Base-by-base conservation (phyloP, 2,329 filamentous ascomycete genomes). In the Lasiodiplodia sp. region DNA sequence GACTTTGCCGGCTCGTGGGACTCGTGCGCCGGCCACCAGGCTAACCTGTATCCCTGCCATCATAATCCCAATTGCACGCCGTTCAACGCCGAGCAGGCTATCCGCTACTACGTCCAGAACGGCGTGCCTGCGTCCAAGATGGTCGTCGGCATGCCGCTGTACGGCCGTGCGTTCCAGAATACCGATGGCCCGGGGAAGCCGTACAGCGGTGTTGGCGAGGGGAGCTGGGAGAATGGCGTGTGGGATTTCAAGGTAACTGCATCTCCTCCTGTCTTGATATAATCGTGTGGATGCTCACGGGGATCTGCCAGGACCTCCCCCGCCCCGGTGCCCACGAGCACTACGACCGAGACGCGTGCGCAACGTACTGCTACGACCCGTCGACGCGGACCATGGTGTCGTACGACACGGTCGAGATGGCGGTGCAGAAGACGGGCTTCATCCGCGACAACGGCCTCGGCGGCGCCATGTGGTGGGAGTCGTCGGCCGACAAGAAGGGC, bases 401-500 rank as follows among this genome's bases (percentile, higher is more conserved):
- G 53, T 98, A 97, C 73, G 87, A 89, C 71, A 95, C 88, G 1
- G 86, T 89, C 0, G 81, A 83, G 3, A 88, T 94, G 78, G 91
- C 89, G 3, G 83, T 83, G 72, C 77, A 81, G 72, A 98, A 97
- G 83, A 89, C 89, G 1, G 82, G 87, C 12, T 97, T 89, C 77
- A 87, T 97, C 75, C 78, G 86, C 23, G 82, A 86, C 55, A 84
- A 87, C 0, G 23, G 66, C 21, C 85, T 97, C 0, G 94, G 94
- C 1, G 95, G 95, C 21, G 93, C 87, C n/a, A 97, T 98, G 94
- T 98, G 93, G 93, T 96, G 92, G 92, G 94, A 97, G 82, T 92
- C 89, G 74, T 95, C 91, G 75, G 90, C 88, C 0, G 95, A 97
- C 78, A 90, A 89, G 76, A 76, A 80, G 2, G 89, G 88, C 0